Percentiles rank a stretch among this genome's conserved stretches.
These are phyloP conservation scores for Aegilops longissima DNA, from an alignment of 176 grass and related monocot genomes.

Conservation along the genomic window DNA sequence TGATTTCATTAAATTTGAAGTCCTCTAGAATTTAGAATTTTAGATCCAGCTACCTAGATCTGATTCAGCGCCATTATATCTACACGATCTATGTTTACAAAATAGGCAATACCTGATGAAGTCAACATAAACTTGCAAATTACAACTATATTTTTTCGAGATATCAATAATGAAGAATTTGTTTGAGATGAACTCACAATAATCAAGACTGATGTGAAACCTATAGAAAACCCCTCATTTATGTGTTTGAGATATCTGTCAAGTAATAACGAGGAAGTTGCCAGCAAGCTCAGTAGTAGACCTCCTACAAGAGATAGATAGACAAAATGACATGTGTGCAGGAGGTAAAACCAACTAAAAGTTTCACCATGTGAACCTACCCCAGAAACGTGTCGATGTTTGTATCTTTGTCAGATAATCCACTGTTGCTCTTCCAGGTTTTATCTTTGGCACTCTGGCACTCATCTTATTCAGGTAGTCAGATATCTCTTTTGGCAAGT, in stretches of 20 bases:
- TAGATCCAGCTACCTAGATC: neutral
- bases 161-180: constrained; percentile 27
- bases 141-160: constrained; percentile 17
- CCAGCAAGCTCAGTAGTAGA: constrained; percentile 75
- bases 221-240: constrained; percentile 85
- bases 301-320: constrained; percentile 53
- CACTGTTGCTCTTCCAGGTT: constrained; percentile 90
- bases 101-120: constrained; percentile 7
- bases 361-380: constrained; percentile 37
- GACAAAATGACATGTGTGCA: neutral
- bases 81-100: neutral
- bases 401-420: constrained; percentile 95
- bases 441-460: constrained; percentile 86
- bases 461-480: constrained; percentile 99
- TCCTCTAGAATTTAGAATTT: constrained; percentile 5
- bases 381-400: constrained; percentile 98
- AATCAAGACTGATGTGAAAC: constrained; percentile 92
- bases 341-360: constrained; percentile 18
- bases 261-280: constrained; percentile 92
- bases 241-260: constrained; percentile 85
- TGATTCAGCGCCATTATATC: constrained; percentile 1
- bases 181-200: constrained; percentile 74
- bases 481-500: constrained; percentile 95
- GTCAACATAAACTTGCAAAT: constrained; percentile 16
- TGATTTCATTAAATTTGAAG: constrained; percentile 3